These are phyloP conservation scores for Saksenaea oblongispora DNA, from an alignment of 371 early-diverging fungal species.

Conservation along the genomic window DNA sequence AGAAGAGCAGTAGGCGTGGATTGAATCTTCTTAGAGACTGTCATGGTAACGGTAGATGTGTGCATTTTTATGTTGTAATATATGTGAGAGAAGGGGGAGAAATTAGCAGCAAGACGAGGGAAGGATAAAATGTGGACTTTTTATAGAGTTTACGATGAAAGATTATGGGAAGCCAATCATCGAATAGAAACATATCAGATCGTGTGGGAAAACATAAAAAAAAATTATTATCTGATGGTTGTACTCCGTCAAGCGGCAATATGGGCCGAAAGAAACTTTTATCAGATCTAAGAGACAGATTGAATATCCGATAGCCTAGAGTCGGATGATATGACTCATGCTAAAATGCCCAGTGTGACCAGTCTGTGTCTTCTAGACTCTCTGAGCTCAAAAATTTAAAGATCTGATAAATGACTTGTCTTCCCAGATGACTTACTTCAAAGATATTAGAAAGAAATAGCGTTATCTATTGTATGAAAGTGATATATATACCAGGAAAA, in stretches of 20 bases:
- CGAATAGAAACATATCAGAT: background rate
- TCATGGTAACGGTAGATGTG: background rate
- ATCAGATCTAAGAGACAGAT: background rate
- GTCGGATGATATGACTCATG: background rate
- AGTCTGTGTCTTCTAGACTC: background rate
- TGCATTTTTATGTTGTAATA: background rate
- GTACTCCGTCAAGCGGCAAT: background rate
- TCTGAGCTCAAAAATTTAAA: background rate
- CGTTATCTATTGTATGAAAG: background rate
- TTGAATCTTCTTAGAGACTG: background rate
- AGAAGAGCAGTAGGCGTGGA: background rate
- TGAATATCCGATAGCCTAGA: background rate
- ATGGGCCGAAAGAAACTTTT: background rate
- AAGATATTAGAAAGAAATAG: background rate
- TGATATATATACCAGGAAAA: no score
- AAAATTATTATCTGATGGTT: constrained; percentile 1
- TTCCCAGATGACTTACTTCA: no score
- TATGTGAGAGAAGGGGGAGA: background rate
- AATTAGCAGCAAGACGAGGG: background rate
- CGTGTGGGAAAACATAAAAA: constrained; percentile 1
- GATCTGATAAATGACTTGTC: constrained; percentile 2
- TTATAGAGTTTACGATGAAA: background rate
- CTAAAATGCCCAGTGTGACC: background rate
- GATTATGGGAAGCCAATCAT: background rate
- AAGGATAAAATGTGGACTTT: background rate